These are phyloP conservation scores for Begonia fuchsioides DNA, from an alignment of 306 rosid species.

Conservation along the genomic window DNA sequence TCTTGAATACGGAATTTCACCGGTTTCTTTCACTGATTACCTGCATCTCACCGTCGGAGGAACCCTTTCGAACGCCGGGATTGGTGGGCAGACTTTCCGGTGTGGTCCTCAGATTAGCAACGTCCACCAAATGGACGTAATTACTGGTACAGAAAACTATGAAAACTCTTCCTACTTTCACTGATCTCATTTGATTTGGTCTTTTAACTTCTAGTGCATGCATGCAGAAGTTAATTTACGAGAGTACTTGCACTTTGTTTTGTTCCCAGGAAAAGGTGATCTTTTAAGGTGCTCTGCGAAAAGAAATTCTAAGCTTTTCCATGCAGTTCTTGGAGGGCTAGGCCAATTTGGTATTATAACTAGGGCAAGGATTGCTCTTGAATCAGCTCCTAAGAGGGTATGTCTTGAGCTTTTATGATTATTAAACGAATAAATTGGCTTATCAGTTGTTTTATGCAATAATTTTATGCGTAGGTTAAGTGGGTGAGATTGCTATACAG, in stretches of 20 bases:
- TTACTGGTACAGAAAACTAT: conserved; percentile 34
- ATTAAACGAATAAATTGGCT: too few species aligned
- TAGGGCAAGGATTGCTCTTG: conserved; percentile 72
- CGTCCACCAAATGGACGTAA: conserved; percentile 50
- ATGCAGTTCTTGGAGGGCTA: conserved; percentile 73
- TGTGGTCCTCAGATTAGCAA: conserved; percentile 74
- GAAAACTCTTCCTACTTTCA: not conserved
- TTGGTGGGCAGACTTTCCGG: conserved; percentile 65
- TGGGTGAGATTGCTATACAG: conserved; percentile 54
- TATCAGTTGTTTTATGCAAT: too few species aligned
- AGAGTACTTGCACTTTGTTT: not conserved
- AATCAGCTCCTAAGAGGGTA: conserved; percentile 58
- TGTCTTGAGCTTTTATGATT: too few species aligned
- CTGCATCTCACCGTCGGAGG: conserved; percentile 66
- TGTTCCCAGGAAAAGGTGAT: conserved; percentile 60
- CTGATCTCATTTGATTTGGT: too few species aligned
- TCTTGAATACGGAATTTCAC: conserved; percentile 42
- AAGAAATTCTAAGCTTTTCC: conserved; percentile 34
- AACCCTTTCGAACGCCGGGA: conserved; percentile 84
- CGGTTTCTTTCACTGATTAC: conserved; percentile 75
- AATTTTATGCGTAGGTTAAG: conserved; percentile 29
- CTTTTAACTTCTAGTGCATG: too few species aligned
- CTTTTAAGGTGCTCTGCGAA: conserved; percentile 42
- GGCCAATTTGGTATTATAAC: conserved; percentile 89
- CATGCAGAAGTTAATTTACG: too few species aligned